Base-by-base conservation (phyloP, 192 early-diverging fungal species). In the Umbelopsis sp. region DNA sequence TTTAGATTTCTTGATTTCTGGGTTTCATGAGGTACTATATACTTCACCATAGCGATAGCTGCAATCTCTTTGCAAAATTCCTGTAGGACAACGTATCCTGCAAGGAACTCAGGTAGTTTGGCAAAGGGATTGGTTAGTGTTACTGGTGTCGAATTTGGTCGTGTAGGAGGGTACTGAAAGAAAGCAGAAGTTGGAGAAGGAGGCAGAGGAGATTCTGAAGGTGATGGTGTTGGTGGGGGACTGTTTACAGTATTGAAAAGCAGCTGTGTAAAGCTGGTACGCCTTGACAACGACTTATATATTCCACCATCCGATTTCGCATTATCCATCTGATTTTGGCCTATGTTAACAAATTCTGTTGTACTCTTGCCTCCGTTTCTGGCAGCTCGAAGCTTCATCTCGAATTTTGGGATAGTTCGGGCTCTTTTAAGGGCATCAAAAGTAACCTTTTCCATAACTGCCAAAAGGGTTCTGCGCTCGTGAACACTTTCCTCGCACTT, bases 51-150 rank as follows among this genome's bases (percentile, higher is more conserved):
- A 2, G 84, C 81, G 0, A 80, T 78, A 0, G 86, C 86, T 2
- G 86, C 86, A 70, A 89, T 73, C 58, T 89, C 87, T 68, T 89
- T 89, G 55, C 83, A 86, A 51, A 89, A 89, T 49, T 87, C 86
- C 67, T 89, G 83, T 2, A 89, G 67, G 3, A 89, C 80, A 53
- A 89, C 86, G 50, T 81, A 87, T 5, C 80, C 83, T 44, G 86
- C 78, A 6, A 89, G 83, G 67, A 89, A 89, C 16, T 79, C 71
- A 0, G 74, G 64, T 3, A 75, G 61, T 20, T 79, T 79, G 5
- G 78, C 74, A 73, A 75, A 79, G 2, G 74, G 74, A 16, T 75
- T 79, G 27, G 78, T 73, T 58, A 79, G 73, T 10, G 78, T 79
- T 3, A 79, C 64, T 2, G 78, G 78, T 6, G 78, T 79, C 20